These are phyloP conservation scores for Daldinia concentrica DNA, from an alignment of 495 filamentous ascomycete genomes.

Conservation along the genomic window DNA sequence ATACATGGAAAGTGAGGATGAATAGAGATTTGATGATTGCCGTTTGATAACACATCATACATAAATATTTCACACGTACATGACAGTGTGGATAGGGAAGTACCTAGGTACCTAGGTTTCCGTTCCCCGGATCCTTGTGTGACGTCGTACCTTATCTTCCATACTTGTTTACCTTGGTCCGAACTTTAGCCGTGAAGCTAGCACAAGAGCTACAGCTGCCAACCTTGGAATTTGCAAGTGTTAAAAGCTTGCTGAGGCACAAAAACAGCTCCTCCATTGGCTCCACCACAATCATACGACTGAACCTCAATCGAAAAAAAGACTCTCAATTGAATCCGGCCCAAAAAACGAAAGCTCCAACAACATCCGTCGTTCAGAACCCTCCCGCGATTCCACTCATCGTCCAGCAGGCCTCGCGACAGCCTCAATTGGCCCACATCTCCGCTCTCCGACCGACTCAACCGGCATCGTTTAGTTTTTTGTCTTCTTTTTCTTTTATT, in stretches of 20 bases:
- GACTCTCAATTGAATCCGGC: slow-evolving; percentile 38
- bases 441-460: slow-evolving; percentile 49
- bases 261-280: slow-evolving; percentile 37
- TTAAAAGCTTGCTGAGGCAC: slow-evolving; percentile 24
- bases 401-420: slow-evolving; percentile 38
- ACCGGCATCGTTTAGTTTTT: slow-evolving; percentile 28
- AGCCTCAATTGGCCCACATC: slow-evolving; percentile 55
- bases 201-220: too few relatives aligned
- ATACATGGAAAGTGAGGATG: too few relatives aligned
- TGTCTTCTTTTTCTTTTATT: slow-evolving; percentile 6
- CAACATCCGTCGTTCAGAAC: slow-evolving; percentile 44
- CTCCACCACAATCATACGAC: slow-evolving; percentile 46
- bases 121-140: slow-evolving; percentile 9
- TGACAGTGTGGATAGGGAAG: too few relatives aligned
- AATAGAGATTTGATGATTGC: too few relatives aligned
- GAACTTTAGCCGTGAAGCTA: slow-evolving; percentile 40
- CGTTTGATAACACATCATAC: too few relatives aligned
- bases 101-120: too few relatives aligned
- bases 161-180: slow-evolving; percentile 38
- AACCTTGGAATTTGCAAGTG: slow-evolving; percentile 12
- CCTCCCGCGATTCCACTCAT: slow-evolving; percentile 45
- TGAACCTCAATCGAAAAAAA: slow-evolving; percentile 39
- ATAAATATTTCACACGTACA: too few relatives aligned
- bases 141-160: slow-evolving; percentile 29
- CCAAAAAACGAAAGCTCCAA: slow-evolving; percentile 27